Base-by-base conservation (phyloP, 2,329 filamentous ascomycete species). In the Calonectria hawksworthii region DNA sequence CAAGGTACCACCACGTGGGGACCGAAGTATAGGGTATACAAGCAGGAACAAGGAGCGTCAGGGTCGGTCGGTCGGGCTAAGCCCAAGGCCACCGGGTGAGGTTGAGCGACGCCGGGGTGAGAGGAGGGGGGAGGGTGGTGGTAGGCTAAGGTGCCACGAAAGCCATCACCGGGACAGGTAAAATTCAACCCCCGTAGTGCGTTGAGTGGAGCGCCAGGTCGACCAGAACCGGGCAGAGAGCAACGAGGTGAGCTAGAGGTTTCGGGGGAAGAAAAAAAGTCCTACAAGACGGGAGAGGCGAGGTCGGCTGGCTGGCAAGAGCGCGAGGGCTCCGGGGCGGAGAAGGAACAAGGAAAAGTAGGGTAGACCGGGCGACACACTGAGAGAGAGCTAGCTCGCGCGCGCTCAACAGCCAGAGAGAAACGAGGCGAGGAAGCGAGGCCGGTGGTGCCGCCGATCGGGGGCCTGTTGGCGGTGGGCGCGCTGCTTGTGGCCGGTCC, bases 1-100 rank as follows among this genome's bases (percentile, higher is more conserved):
- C 78, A 78, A 84, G 78, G 84, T 86, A 85, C 84, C 82, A 79
- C 80, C 82, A 81, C 81, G 81, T 83, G 83, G 82, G 80, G 78
- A 81, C 74, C 76, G 77, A 82, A 79, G 80, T 84, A 84, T 82
- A 82, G 79, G 77, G 78, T 82, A 84, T 80, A 82, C 81, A 80
- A 80, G 79, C 75, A 83, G 79, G 82, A 81, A 81, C 83, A 82
- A 83, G 79, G 75, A 78, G 78, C 77, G 79, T 81, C 77, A 81
- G 78, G 79, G 65, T 76, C 77, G 80, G 65, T 76, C 77, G 80
- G 75, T 80, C 77, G 64, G 77, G 76, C 75, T 77, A 76, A 78
- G 77, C 77, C 76, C 78, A 78, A 80, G 76, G 74, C 75, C 78
- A 79, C 77, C 79, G 75, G 77, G 73, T 78, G 78, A 82, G 75